Percentiles rank a stretch among this genome's conserved stretches.
These are phyloP conservation scores for Claviceps citrina DNA, from an alignment of 2,329 filamentous ascomycete genomes.

Conservation along the genomic window DNA sequence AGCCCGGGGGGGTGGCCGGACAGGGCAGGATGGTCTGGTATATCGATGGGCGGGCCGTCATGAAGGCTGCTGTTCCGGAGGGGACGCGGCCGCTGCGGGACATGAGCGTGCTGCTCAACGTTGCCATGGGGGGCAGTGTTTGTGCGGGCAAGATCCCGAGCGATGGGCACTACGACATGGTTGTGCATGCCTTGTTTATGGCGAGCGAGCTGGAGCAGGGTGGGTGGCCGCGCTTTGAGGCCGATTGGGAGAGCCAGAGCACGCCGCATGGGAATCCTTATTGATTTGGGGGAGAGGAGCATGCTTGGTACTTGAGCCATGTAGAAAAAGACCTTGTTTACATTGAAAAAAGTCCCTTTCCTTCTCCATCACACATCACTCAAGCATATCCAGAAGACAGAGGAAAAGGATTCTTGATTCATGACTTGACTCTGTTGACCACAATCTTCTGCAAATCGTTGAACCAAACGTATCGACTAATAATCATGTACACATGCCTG, in stretches of 20 bases:
- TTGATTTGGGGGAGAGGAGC: not conserved
- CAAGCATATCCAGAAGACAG: too few relatives aligned
- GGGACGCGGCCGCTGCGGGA: constrained; percentile 40
- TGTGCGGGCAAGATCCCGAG: constrained; percentile 34
- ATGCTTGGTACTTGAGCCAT: too few relatives aligned
- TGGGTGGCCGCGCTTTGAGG: constrained; percentile 38
- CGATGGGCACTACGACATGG: constrained; percentile 41
- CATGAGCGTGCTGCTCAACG: constrained; percentile 40
- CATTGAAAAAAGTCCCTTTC: too few relatives aligned
- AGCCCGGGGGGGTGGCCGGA: constrained; percentile 25
- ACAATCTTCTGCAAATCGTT: constrained; percentile 14
- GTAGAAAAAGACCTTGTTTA: too few relatives aligned
- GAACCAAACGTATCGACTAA: constrained; percentile 27
- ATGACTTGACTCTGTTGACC: not conserved
- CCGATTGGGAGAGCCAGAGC: constrained; percentile 27
- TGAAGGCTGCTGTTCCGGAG: constrained; percentile 37
- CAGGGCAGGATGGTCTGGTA: constrained; percentile 41
- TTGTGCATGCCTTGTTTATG: constrained; percentile 37
- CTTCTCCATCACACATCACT: too few relatives aligned
- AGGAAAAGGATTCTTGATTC: too few relatives aligned
- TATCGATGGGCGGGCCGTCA: constrained; percentile 39
- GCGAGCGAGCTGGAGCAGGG: constrained; percentile 34
- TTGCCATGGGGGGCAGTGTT: constrained; percentile 48
- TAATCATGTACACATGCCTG: constrained; percentile 22
- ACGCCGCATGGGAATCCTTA: constrained; percentile 19